Conservation (phyloP, 2,329 filamentous ascomycete genomes). For the Hymenoscyphus linearis region DNA sequence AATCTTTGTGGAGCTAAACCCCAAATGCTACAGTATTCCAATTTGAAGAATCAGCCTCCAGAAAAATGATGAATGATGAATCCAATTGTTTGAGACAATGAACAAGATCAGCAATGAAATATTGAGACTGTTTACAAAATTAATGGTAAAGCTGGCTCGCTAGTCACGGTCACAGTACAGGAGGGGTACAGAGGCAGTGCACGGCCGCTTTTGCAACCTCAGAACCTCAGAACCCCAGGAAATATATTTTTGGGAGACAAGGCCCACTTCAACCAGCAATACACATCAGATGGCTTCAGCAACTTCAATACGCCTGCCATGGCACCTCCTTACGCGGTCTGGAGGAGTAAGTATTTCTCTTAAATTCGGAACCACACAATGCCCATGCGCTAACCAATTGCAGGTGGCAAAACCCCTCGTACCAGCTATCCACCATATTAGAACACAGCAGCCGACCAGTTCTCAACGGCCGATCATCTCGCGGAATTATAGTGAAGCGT, state of each 20-base stretch:
- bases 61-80: no score
- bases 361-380: neutral
- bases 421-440: slow-evolving; percentile 7
- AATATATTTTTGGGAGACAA: slow-evolving; percentile 15
- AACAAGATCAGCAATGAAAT: no score
- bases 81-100: no score
- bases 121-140: no score
- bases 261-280: neutral
- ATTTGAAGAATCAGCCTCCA: no score
- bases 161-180: no score
- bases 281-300: slow-evolving; percentile 23
- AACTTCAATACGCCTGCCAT: slow-evolving; percentile 23
- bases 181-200: neutral
- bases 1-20: no score
- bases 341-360: slow-evolving; percentile 11
- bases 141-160: no score
- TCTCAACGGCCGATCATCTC: slow-evolving; percentile 1
- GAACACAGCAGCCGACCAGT: slow-evolving; percentile 5
- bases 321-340: slow-evolving; percentile 19
- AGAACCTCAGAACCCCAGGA: neutral
- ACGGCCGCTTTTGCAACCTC: neutral
- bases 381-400: slow-evolving; percentile 5
- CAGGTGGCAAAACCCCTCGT: slow-evolving; percentile 18
- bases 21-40: no score
- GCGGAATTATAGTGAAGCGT: slow-evolving; percentile 7